phyloP scores from a whole-genome alignment of 768 basidiomycete genomes.

The Mycena amicta region DNA sequence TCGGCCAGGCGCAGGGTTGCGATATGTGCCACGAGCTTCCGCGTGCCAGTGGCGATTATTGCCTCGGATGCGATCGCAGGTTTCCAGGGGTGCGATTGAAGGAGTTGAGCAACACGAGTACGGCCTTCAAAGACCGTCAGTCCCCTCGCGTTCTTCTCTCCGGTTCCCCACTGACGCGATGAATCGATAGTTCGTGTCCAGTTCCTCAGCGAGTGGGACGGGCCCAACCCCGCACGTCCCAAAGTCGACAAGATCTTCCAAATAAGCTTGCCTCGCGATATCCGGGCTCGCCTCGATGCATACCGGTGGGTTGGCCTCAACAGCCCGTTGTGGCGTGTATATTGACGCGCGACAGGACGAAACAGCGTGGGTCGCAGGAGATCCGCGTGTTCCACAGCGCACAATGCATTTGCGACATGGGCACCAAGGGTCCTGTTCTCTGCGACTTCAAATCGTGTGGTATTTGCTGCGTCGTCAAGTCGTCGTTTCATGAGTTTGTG shows the following conservation, averaged over 20 bases:
- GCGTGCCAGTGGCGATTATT: constrained; percentile 46
- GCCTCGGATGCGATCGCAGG: constrained; percentile 53
- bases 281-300: constrained; percentile 47
- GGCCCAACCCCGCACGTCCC: constrained; percentile 34
- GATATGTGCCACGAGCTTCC: constrained; percentile 51
- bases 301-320: constrained; percentile 44
- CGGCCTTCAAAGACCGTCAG: constrained; percentile 57
- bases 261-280: constrained; percentile 44
- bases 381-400: constrained; percentile 64
- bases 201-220: constrained; percentile 61
- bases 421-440: constrained; percentile 49
- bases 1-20: constrained; percentile 52
- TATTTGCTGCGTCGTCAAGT: constrained; percentile 61
- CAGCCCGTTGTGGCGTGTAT: not conserved
- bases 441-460: constrained; percentile 68
- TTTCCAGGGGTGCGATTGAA: constrained; percentile 46
- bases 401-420: constrained; percentile 71
- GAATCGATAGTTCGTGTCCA: constrained; percentile 41
- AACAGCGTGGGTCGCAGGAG: constrained; percentile 42
- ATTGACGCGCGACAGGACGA: constrained; percentile 32
- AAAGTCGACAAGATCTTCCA: constrained; percentile 61
- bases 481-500: constrained; percentile 57
- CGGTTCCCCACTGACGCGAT: constrained; percentile 10
- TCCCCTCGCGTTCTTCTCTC: constrained; percentile 13
- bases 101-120: constrained; percentile 49